These are phyloP conservation scores for Lyophyllum decastes DNA, from an alignment of 768 basidiomycete genomes.

Conservation along the genomic window DNA sequence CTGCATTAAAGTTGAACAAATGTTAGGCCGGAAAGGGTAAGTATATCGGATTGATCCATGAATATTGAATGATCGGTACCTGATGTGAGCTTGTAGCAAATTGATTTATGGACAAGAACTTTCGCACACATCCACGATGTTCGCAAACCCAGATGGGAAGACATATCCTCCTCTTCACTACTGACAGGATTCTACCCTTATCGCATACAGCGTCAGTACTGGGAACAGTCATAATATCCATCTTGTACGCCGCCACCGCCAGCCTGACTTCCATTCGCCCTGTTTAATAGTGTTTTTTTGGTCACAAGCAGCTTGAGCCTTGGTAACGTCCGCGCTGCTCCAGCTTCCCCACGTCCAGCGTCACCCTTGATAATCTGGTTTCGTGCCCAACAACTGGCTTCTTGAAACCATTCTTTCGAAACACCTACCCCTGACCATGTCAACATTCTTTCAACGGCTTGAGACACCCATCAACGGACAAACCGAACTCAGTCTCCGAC, in stretches of 20 bases:
- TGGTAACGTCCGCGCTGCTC: constrained; percentile 1
- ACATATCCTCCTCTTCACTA: background rate
- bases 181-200: background rate
- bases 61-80: constrained; percentile 14
- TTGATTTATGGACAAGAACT: background rate
- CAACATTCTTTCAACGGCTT: constrained; percentile 10
- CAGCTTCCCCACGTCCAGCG: background rate
- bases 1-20: background rate
- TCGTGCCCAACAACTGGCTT: background rate
- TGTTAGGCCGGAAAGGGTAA: background rate
- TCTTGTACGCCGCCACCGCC: background rate
- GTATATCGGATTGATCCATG: constrained; percentile 7
- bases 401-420: background rate
- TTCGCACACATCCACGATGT: constrained; percentile 16
- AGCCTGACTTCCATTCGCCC: background rate
- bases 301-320: background rate
- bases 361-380: background rate
- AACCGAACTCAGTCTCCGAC: constrained; percentile 2
- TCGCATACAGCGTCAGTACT: background rate
- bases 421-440: constrained; percentile 2
- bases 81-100: constrained; percentile 12
- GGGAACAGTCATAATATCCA: background rate
- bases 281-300: background rate
- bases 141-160: background rate
- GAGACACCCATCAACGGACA: constrained; percentile 6